Evolutionary conservation across 768 basidiomycete genomes (phyloP).

Genomic region (Suillus variegatus): DNA sequence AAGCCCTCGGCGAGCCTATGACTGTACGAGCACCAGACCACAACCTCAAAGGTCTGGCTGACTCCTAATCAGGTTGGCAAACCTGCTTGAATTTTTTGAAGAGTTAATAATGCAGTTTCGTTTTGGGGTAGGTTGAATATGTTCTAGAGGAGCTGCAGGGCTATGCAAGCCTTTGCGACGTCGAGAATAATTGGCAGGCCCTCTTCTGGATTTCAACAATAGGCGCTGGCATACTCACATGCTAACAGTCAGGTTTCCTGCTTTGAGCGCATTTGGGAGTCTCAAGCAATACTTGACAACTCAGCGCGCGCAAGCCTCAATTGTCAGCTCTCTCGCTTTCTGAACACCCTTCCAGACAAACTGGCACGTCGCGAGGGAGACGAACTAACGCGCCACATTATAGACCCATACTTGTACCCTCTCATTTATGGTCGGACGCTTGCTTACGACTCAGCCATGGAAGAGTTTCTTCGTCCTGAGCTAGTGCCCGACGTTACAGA

Average conservation of each 20-base stretch:
- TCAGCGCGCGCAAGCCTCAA: conserved; percentile 18
- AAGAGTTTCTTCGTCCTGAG: conserved; percentile 23
- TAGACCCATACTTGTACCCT: conserved; percentile 43
- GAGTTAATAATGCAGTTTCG: not conserved
- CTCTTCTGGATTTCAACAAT: not conserved
- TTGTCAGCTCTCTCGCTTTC: conserved; percentile 26
- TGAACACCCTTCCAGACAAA: conserved; percentile 7
- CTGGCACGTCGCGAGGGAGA: conserved; percentile 15
- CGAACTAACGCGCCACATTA: conserved; percentile 27
- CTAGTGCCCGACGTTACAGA: conserved; percentile 24
- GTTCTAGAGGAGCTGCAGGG: conserved; percentile 51
- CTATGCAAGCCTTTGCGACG: conserved; percentile 44
- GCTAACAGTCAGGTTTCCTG: conserved; percentile 50
- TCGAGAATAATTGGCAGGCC: conserved; percentile 38
- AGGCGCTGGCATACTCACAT: not conserved
- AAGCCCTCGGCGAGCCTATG: conserved; percentile 31
- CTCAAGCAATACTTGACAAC: conserved; percentile 27
- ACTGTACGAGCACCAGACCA: conserved; percentile 39
- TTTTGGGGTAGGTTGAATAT: conserved; percentile 40
- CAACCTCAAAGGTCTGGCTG: conserved; percentile 33
- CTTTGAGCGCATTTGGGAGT: conserved; percentile 58
- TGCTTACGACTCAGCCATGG: conserved; percentile 28
- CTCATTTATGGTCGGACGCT: conserved; percentile 44
- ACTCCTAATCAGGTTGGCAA: conserved; percentile 41
- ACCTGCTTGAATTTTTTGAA: not conserved